Percentiles rank a stretch among this genome's conserved stretches.
These are phyloP conservation scores for Stephania cephalantha DNA, from an alignment of 164 flowering plant species.

Conservation along the genomic window DNA sequence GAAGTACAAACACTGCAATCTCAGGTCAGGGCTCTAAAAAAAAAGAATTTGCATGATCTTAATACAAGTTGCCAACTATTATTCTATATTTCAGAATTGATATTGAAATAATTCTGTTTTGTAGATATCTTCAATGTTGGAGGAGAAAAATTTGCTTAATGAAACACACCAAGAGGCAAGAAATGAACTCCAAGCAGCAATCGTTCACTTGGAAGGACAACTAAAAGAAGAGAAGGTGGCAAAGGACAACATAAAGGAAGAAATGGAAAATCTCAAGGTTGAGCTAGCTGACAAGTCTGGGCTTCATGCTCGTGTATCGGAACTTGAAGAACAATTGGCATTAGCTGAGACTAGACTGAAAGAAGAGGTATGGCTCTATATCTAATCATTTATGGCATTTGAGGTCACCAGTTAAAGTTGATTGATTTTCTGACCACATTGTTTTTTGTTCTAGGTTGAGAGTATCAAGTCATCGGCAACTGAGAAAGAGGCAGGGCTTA, in stretches of 20 bases:
- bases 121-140: slow-evolving; percentile 70
- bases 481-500: slow-evolving; percentile 36
- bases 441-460: slow-evolving; percentile 33
- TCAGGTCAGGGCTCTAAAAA: slow-evolving; percentile 40
- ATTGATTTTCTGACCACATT: background rate
- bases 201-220: slow-evolving; percentile 50
- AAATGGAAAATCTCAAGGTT: slow-evolving; percentile 49
- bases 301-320: slow-evolving; percentile 39
- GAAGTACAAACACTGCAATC: slow-evolving; percentile 53
- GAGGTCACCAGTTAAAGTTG: background rate
- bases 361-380: slow-evolving; percentile 45
- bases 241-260: slow-evolving; percentile 38
- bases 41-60: background rate
- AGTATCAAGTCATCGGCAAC: slow-evolving; percentile 29
- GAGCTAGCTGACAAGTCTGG: slow-evolving; percentile 49
- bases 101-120: background rate
- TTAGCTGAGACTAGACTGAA: slow-evolving; percentile 41
- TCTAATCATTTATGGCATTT: background rate
- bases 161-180: slow-evolving; percentile 46
- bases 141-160: slow-evolving; percentile 61
- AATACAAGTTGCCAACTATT: background rate
- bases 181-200: slow-evolving; percentile 57
- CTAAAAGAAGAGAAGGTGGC: slow-evolving; percentile 40
- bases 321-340: slow-evolving; percentile 49
- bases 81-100: no score